Percentiles rank a stretch among this genome's conserved stretches.
Conservation (phyloP, 345 rosid genomes). For the Psidium friedrichsthalianum region DNA sequence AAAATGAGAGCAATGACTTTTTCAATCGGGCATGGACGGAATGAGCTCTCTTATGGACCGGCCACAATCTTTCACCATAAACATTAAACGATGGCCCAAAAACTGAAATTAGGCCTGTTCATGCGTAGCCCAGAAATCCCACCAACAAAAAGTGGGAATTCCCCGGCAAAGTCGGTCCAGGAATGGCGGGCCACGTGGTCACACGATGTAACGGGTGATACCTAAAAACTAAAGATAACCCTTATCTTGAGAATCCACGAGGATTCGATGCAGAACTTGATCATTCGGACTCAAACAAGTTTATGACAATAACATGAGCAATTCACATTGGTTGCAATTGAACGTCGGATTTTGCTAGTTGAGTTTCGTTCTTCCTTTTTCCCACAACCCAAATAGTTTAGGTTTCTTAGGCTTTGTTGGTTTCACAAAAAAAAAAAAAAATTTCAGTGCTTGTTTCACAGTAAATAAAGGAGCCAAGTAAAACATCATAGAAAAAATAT, state of each 20-base stretch:
- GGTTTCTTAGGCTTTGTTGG: neutral
- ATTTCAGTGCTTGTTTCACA: no score
- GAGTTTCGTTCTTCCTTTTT: neutral
- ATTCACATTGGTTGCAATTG: neutral
- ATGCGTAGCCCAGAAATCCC: no score
- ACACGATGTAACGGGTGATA: no score
- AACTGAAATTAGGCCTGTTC: neutral
- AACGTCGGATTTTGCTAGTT: neutral
- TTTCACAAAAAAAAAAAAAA: no score
- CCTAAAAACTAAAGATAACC: neutral
- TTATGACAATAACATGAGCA: neutral
- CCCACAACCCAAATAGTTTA: neutral
- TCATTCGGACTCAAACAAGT: neutral
- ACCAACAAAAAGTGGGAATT: no score
- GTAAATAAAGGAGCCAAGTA: no score
- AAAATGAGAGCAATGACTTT: neutral
- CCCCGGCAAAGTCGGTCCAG: neutral
- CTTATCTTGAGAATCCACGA: neutral
- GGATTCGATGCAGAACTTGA: neutral
- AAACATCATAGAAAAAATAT: no score
- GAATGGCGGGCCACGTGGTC: neutral
- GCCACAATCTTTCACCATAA: neutral
- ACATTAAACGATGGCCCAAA: neutral
- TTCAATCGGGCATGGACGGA: neutral
- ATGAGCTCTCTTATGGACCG: neutral